A percentile compares a stretch with the other conserved stretches of the same genome.
Conservation (phyloP, 1,139 yeast genomes). For the Zygosaccharomyces pseudobailii region DNA sequence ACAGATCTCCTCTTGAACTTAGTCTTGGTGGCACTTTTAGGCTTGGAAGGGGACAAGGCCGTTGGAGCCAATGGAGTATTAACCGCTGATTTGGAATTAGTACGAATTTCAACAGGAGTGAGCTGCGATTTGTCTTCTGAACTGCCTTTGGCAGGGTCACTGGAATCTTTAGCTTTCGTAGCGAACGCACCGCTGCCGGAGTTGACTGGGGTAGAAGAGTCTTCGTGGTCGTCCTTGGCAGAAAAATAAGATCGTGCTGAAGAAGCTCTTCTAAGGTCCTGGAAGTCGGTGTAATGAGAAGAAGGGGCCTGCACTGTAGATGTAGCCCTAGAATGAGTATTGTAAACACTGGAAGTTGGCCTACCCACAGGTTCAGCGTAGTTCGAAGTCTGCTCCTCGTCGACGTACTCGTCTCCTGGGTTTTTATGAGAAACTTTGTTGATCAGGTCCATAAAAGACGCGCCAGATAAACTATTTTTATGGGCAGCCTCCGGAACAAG, state of each 20-base stretch:
- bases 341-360: conserved; percentile 31
- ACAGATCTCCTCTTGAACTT: conserved; percentile 27
- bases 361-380: conserved; percentile 13
- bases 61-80: conserved; percentile 6
- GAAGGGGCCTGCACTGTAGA: conserved; percentile 17
- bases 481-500: conserved; percentile 12
- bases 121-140: conserved; percentile 19
- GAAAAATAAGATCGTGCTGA: conserved; percentile 25
- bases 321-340: conserved; percentile 19
- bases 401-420: not conserved
- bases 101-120: conserved; percentile 15
- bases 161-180: conserved; percentile 17
- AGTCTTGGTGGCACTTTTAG: conserved; percentile 9
- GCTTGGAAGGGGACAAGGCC: conserved; percentile 6
- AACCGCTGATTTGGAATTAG: conserved; percentile 4
- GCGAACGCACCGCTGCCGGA: conserved; percentile 8
- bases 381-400: conserved; percentile 8
- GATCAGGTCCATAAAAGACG: conserved; percentile 33
- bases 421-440: conserved; percentile 26
- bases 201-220: conserved; percentile 9
- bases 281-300: conserved; percentile 16
- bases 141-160: conserved; percentile 26
- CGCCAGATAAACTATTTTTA: conserved; percentile 28
- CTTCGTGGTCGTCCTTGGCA: conserved; percentile 15
- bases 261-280: conserved; percentile 30